Percentiles rank a stretch among this genome's conserved stretches.
These are phyloP conservation scores for Fomitopsis serialis DNA, from an alignment of 768 basidiomycete species.

Conservation along the genomic window DNA sequence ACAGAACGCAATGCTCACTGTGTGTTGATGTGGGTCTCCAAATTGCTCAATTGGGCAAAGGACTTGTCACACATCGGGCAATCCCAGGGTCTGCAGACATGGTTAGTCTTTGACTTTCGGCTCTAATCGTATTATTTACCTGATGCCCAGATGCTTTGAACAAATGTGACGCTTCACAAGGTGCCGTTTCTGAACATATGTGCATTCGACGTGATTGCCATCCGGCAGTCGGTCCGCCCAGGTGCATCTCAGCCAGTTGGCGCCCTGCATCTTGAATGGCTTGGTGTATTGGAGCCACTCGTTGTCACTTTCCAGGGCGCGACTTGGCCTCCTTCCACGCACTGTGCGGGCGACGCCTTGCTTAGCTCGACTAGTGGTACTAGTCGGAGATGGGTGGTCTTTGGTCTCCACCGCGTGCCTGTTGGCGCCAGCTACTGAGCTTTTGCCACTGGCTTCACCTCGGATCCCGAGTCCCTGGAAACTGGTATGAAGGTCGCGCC, in stretches of 20 bases:
- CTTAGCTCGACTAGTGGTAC: neutral
- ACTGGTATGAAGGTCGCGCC: neutral
- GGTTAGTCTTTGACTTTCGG: neutral
- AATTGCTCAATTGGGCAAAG: slow-evolving; percentile 55
- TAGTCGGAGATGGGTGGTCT: no score
- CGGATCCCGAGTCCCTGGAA: slow-evolving; percentile 1
- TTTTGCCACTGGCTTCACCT: neutral
- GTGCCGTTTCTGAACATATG: slow-evolving; percentile 51
- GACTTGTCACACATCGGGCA: slow-evolving; percentile 48
- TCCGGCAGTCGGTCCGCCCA: slow-evolving; percentile 1
- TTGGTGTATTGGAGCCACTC: neutral
- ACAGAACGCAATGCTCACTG: slow-evolving; percentile 31
- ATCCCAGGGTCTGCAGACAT: slow-evolving; percentile 37
- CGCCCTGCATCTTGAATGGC: neutral
- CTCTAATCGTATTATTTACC: slow-evolving; percentile 34
- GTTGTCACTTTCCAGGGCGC: neutral
- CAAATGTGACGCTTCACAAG: slow-evolving; percentile 66
- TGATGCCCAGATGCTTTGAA: slow-evolving; percentile 54
- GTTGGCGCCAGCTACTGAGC: no score
- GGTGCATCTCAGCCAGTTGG: neutral
- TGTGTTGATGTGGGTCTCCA: slow-evolving; percentile 52
- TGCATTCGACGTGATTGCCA: slow-evolving; percentile 22
- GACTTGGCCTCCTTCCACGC: neutral
- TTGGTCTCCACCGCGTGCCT: no score
- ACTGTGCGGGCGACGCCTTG: neutral